Evolutionary conservation across 139 green algal species (phyloP).

Genomic region (Chlorella vulgaris): DNA sequence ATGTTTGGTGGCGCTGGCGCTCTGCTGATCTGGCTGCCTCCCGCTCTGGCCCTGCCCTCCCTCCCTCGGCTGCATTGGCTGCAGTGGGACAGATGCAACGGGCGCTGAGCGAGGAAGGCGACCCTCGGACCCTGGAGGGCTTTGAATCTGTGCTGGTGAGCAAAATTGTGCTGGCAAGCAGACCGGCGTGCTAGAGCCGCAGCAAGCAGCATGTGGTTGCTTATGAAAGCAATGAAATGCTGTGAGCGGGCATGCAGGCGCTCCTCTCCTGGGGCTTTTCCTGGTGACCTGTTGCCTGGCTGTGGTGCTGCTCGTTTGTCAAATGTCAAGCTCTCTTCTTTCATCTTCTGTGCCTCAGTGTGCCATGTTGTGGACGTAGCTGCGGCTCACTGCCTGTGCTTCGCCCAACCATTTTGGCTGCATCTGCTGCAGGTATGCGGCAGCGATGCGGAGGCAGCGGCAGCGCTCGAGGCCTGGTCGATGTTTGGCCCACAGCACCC

Average conservation of each 20-base stretch:
- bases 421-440: conserved; percentile 32
- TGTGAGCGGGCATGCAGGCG: no score
- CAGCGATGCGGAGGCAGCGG: conserved; percentile 47
- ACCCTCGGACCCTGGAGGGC: conserved; percentile 50
- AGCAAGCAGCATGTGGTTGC: no score
- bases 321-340: neutral
- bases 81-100: conserved; percentile 43
- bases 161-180: neutral
- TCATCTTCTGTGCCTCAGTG: no score
- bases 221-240: no score
- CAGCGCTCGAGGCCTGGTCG: conserved; percentile 43
- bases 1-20: no score
- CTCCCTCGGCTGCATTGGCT: no score
- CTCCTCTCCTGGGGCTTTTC: no score
- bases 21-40: no score
- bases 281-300: neutral
- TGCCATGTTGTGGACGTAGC: no score
- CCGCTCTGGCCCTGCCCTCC: no score
- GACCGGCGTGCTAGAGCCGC: neutral
- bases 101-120: conserved; percentile 33
- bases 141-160: conserved; percentile 56
- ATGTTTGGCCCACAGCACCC: neutral
- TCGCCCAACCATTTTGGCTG: neutral
- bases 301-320: neutral
- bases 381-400: neutral